A percentile compares a stretch with the other conserved stretches of the same genome.
Conservation (phyloP, 2,329 filamentous ascomycete species). For the Cytospora mali region DNA sequence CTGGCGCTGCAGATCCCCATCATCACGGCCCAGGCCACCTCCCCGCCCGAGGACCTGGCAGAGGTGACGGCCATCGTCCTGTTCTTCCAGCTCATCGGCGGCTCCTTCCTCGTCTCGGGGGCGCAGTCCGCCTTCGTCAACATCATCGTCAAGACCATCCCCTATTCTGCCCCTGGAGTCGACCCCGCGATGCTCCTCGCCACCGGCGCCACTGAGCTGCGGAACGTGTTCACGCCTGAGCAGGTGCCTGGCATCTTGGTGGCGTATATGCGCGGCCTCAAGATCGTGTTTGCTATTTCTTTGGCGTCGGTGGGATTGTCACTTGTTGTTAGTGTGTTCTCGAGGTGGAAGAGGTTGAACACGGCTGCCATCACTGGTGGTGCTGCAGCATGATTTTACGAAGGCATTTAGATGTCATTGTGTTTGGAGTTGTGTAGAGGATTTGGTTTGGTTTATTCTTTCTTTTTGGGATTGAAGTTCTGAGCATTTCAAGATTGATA, state of each 20-base stretch:
- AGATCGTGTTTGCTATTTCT: constrained; percentile 18
- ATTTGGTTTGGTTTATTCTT: too few relatives aligned
- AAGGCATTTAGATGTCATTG: too few relatives aligned
- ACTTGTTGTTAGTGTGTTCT: constrained; percentile 11
- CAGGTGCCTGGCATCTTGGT: constrained; percentile 52
- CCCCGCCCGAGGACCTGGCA: constrained; percentile 40
- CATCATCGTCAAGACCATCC: constrained; percentile 36
- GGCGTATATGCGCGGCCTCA: constrained; percentile 52
- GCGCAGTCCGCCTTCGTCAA: constrained; percentile 46
- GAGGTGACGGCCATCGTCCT: constrained; percentile 44
- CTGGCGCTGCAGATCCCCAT: constrained; percentile 49
- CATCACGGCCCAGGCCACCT: constrained; percentile 40
- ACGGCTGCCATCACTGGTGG: constrained; percentile 15
- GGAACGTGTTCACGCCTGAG: constrained; percentile 46
- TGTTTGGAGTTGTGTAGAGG: too few relatives aligned
- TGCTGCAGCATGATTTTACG: constrained; percentile 12
- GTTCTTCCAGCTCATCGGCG: constrained; percentile 49
- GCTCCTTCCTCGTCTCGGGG: constrained; percentile 50
- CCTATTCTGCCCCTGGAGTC: constrained; percentile 35
- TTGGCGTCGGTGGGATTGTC: constrained; percentile 14
- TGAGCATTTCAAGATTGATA: too few relatives aligned
- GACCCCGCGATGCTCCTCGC: constrained; percentile 36
- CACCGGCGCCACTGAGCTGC: constrained; percentile 53
- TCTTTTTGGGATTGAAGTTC: too few relatives aligned
- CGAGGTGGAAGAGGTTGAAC: constrained; percentile 25